Evolutionary conservation across 208 protist genomes (phyloP).

Genomic region (Vickermania ingenoplastis): DNA sequence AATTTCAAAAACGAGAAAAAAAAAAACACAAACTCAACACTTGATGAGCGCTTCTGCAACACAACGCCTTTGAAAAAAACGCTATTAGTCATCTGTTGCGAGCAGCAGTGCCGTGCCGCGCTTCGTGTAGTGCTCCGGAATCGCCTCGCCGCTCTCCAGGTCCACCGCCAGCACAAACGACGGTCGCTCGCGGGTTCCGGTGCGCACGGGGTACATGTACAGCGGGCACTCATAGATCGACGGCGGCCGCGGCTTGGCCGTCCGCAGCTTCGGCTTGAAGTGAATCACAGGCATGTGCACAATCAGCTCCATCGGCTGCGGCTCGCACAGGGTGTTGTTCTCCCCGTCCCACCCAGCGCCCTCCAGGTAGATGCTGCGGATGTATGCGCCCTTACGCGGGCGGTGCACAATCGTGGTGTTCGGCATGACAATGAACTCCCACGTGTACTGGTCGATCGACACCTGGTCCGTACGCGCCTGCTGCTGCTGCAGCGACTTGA

Average conservation of each 20-base stretch:
- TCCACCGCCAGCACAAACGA: constrained; percentile 95
- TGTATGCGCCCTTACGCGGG: constrained; percentile 95
- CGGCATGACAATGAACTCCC: constrained; percentile 94
- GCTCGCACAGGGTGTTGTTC: constrained; percentile 88
- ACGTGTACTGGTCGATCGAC: constrained; percentile 96
- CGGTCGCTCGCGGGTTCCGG: constrained; percentile 92
- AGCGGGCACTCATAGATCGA: constrained; percentile 92
- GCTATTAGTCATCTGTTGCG: constrained; percentile 88
- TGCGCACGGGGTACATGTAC: constrained; percentile 97
- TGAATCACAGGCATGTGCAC: constrained; percentile 97
- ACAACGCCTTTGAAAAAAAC: too few relatives aligned
- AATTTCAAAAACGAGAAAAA: too few relatives aligned
- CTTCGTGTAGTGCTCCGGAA: constrained; percentile 96
- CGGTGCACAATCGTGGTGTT: constrained; percentile 82
- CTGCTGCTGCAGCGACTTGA: constrained; percentile 96
- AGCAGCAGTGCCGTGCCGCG: constrained; percentile 96
- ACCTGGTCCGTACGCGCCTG: constrained; percentile 85
- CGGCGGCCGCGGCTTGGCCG: constrained; percentile 65
- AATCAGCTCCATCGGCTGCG: constrained; percentile 94
- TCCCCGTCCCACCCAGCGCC: constrained; percentile 94
- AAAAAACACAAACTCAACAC: too few relatives aligned
- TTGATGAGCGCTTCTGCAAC: too few relatives aligned
- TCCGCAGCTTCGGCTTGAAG: constrained; percentile 94
- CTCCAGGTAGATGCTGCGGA: constrained; percentile 95
- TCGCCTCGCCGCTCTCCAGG: constrained; percentile 83